Base-by-base conservation (phyloP, 225 moss, liverwort and hornwort species). In the Climacium dendroides region DNA sequence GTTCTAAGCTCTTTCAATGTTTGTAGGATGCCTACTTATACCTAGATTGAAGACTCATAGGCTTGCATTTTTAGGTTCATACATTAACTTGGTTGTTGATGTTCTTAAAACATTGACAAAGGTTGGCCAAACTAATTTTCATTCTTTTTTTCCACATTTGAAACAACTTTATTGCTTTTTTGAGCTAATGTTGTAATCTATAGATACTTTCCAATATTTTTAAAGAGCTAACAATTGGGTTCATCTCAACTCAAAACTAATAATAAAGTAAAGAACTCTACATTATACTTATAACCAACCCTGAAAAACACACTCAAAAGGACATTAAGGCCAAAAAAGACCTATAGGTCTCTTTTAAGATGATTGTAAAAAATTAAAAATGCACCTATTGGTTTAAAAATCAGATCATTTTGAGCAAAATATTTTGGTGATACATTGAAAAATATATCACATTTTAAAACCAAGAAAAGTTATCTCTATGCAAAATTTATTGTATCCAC, bases 191-290 rank as follows among this genome's bases (percentile, higher is more conserved):
- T 37, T 37, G 12, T 22, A 4, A 22, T 66, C 37, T 37, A 20
- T n/a, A 37, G 22, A 13, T 1, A 22, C 12, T 37, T 37, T 67
- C 12, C 1, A n/a, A 67, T 37, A 23, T 37, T 13, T 37, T 22
- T 4, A 67, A 13, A 23, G 7, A 67, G 0, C 20, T 7, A 24
- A 39, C 0, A 0, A 0, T 15, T 47, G 30, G 28, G 2, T 6
- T 28, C 5, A 45, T 9, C 2, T 10, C 0, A 11, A 0, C 0
- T 73, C 6, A 18, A 30, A 73, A 18, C 30, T 19, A 30, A 19
- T 7, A 30, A 19, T 1, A 18, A 72, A 47, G 7, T 47, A 47
- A 30, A 0, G 3, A 30, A 30, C 2, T 18, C 4, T 73, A 11
- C 4, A 72, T 45, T 17, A 17, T 45, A 29, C 2, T 72, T 3